Conservation (phyloP, 768 basidiomycete species). For the Sporobolomyces roseus region DNA sequence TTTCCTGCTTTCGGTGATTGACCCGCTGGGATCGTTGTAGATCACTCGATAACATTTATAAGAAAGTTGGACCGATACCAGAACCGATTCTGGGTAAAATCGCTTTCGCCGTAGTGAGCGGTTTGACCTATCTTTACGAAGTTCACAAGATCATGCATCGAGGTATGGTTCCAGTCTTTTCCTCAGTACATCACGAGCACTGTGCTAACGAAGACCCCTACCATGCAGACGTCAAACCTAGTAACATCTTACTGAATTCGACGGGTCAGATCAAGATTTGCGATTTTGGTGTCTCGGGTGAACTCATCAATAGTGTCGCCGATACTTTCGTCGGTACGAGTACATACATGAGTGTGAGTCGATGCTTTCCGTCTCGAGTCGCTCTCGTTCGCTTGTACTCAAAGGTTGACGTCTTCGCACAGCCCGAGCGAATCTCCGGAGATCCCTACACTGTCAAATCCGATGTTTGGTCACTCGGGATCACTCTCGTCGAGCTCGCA, state of each 20-base stretch:
- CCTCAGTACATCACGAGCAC: neutral
- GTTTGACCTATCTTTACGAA: conserved; percentile 94
- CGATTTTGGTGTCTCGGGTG: conserved; percentile 97
- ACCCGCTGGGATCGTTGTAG: conserved; percentile 5
- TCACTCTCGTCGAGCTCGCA: conserved; percentile 93
- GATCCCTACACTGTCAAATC: conserved; percentile 98
- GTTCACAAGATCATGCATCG: conserved; percentile 97
- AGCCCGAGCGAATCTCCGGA: conserved; percentile 99
- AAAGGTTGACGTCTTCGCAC: conserved; percentile 10
- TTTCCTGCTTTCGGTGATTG: neutral
- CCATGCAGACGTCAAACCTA: conserved; percentile 91
- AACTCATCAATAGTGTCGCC: conserved; percentile 96
- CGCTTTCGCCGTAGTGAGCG: conserved; percentile 89
- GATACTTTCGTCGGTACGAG: conserved; percentile 99
- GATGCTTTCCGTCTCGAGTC: too few relatives aligned
- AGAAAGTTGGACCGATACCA: conserved; percentile 87
- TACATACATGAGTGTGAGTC: conserved; percentile 96
- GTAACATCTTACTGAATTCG: conserved; percentile 93
- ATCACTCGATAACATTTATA: conserved; percentile 77
- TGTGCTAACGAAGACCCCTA: too few relatives aligned
- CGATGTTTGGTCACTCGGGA: conserved; percentile 97
- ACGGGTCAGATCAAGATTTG: conserved; percentile 96
- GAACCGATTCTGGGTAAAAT: conserved; percentile 89
- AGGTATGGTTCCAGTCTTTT: conserved; percentile 56
- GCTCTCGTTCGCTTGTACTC: neutral